Evolutionary conservation across 257 asterid genomes (phyloP), one percentile per base, ranked within the genome.

Genomic region (Solanum medicagineum): DNA sequence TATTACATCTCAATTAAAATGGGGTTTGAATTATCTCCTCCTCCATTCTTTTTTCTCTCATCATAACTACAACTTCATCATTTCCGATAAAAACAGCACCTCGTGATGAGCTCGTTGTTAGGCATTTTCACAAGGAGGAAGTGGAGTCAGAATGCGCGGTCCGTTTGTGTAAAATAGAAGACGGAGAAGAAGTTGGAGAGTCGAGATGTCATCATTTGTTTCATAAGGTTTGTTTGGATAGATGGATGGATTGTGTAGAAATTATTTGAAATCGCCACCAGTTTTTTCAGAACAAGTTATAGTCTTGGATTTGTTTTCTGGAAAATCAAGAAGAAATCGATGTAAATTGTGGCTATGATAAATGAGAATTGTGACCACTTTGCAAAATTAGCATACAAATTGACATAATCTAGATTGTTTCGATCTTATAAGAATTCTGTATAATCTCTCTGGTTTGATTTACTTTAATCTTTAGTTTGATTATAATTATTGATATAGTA

Each of bases 151-250:
- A 85, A 13, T 87, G 91, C 49, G 86, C 88, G 8, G 87, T 88
- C 47, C 85, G 90, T 80, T 80, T 88, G 22, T 75, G 86, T 45
- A 60, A 82, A 51, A 75, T 84, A 13, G 90, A 87, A 53, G 84
- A 82, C 53, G 86, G 89, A 36, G 73, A 84, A 14, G 89, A 87
- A 45, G 65, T 87, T 20, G 68, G 85, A 54, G 90, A 87, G 81
- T 49, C 87, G 49, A 86, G 36, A 7, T 87, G 91, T 68, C 65
- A 80, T 55, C 91, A 89, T 56, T 4, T 84, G 60, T 89, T 87
- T 40, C 91, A 87, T 29, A 74, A 75, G 84, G 89, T 81, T 26
- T 89, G 91, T 60, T 81, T 89, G 26, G 90, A 89, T 54, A 73
- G 88, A 45, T 89, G 91, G 90, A 45, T 86, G 40, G 86, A 84